Base-by-base conservation (phyloP, 805 yeast species). In the Ogataea glucozyma region DNA sequence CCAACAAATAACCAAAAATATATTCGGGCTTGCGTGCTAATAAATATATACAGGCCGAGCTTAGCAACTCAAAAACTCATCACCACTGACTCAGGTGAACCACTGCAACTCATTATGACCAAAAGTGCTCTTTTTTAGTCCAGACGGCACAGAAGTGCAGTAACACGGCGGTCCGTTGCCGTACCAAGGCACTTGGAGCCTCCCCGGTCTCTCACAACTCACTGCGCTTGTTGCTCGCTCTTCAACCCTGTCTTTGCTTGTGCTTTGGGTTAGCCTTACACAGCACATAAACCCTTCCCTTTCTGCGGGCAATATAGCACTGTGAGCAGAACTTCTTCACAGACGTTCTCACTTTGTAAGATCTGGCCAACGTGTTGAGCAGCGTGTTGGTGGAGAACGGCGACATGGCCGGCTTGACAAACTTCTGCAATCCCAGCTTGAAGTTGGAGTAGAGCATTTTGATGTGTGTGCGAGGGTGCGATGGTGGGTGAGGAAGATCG, bases 261-360 rank as follows among this genome's bases (percentile, higher is more conserved):
- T 90, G 98, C 63, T 88, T 88, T 49, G 89, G 88, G 63, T 90
- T 88, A 36, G 93, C 74, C 65, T 90, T 93, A 74, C 99, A 91
- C 62, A 87, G 83, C 29, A 93, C 96, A 52, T 88, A 88, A 10
- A 90, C 91, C 58, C 93, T 76, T 31, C 99, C 99, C 69, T 90
- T 93, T 67, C 98, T 84, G 67, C 95, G 85, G 9, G 93, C 97
- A 67, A 88, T 78, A 55, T 84, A 85, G 65, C 99, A 93, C 63
- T 88, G 93, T 27, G 83, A 75, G 65, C 99, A 93, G 67, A 88
- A 85, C 72, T 87, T 93, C 72, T 90, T 90, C 42, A 93, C 95
- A 1, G 98, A 79, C 4, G 97, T 81, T 65, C 91, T 82, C 34
- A 89, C 95, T 65, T 91, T 91, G 76, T 91, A 89, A 3, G 89